Conservation (phyloP, 2,329 filamentous ascomycete genomes). For the Pyricularia sp. region DNA sequence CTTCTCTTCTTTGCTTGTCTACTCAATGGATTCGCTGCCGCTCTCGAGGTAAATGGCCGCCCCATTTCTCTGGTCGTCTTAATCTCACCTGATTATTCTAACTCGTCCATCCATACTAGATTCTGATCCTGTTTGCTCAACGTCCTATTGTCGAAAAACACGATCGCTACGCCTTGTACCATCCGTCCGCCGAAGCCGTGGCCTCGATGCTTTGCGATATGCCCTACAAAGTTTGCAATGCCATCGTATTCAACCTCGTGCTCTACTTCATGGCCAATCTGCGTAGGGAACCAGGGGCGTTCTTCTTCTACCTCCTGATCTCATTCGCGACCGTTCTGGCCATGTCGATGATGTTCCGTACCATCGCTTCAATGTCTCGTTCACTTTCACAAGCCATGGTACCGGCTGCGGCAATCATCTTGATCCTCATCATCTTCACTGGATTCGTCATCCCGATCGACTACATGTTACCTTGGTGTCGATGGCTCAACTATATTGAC, state of each 20-base stretch:
- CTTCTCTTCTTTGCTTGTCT: slow-evolving; percentile 82
- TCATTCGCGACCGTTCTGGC: slow-evolving; percentile 48
- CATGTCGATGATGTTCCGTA: slow-evolving; percentile 61
- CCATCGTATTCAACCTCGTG: slow-evolving; percentile 26
- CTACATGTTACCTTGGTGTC: slow-evolving; percentile 63
- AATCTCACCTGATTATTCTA: neutral
- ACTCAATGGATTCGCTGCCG: slow-evolving; percentile 75
- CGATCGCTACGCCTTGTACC: slow-evolving; percentile 75
- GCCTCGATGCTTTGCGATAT: slow-evolving; percentile 74
- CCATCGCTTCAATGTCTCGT: slow-evolving; percentile 37
- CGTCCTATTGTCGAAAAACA: slow-evolving; percentile 91
- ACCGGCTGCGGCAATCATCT: slow-evolving; percentile 27
- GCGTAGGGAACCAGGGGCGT: slow-evolving; percentile 42
- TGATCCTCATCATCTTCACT: slow-evolving; percentile 39
- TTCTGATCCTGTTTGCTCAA: slow-evolving; percentile 79
- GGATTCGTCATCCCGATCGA: slow-evolving; percentile 37
- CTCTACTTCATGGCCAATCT: slow-evolving; percentile 32
- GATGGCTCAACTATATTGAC: slow-evolving; percentile 63
- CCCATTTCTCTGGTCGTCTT: neutral
- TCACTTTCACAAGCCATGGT: slow-evolving; percentile 33
- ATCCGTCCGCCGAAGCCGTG: slow-evolving; percentile 80
- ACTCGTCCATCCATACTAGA: slow-evolving; percentile 30
- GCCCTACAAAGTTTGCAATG: slow-evolving; percentile 8
- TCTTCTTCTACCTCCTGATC: slow-evolving; percentile 58
- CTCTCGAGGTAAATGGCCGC: slow-evolving; percentile 43